Base-by-base conservation (phyloP, 257 asterid species). In the Solanum bulbocastanum region DNA sequence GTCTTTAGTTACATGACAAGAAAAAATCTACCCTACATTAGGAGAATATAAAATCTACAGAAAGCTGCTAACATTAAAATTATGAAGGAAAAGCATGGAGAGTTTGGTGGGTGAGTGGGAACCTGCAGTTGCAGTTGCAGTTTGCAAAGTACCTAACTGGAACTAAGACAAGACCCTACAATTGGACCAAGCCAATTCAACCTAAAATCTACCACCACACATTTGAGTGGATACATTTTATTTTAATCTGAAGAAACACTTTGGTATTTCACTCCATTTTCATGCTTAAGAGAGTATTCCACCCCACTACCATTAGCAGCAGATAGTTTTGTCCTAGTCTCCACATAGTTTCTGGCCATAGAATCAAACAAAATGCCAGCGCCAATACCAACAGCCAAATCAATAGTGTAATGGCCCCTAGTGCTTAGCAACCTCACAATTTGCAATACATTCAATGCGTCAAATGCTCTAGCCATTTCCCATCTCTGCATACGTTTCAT, bases 401-500 rank as follows among this genome's bases (percentile, higher is more conserved):
- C 99, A 66, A 96, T 96, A 30, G 98, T 96, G 93, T 96, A 96
- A 89, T 96, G 99, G 6, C 99, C 99, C 87, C 99, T 93, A 2
- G 98, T 96, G 75, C 94, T 94, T 69, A 96, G 90, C 90, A 96
- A 65, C 92, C 99, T 92, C 40, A 96, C 89, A 30, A 90, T 91
- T 90, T 96, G 99, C 94, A 96, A 86, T 11, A 94, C 88, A 35
- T 96, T 96, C 22, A 96, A 91, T 12, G 82, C 15, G 90, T 96
- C 98, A 87, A 96, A 96, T 36, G 89, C 14, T 87, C 91, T 91
- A 0, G 98, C 95, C 89, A 95, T 30, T 86, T 92, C 92, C 96
- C 96, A 94, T 83, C 99, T 93, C 18, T 93, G 92, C 96, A 94
- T 90, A 0, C 98, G 89, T 87, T 93, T 94, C 99, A 96, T 96